phyloP scores from a whole-genome alignment of 2,329 filamentous ascomycete species.

The Cadophora luteo-olivacea region DNA sequence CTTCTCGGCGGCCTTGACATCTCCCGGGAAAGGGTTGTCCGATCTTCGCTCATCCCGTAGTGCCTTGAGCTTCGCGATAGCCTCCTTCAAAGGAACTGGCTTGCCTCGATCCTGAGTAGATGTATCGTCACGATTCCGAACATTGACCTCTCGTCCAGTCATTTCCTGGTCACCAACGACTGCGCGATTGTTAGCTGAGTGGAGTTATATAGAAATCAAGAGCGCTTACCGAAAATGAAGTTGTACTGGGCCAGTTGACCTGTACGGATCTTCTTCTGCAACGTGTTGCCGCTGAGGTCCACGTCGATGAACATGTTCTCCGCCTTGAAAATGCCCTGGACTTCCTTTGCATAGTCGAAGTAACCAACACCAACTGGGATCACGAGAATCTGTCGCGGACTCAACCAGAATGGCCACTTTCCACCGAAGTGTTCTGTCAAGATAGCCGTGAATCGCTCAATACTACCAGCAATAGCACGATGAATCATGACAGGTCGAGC shows the following conservation, averaged over 20 bases:
- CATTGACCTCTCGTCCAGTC: slow-evolving; percentile 65
- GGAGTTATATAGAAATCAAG: no score
- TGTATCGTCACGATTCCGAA: slow-evolving; percentile 68
- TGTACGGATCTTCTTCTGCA: slow-evolving; percentile 89
- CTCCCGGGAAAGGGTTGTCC: slow-evolving; percentile 48
- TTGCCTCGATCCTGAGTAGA: slow-evolving; percentile 66
- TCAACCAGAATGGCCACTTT: slow-evolving; percentile 91
- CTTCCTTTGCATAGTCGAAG: slow-evolving; percentile 77
- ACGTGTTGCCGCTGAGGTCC: slow-evolving; percentile 77
- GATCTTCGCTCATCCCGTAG: slow-evolving; percentile 55
- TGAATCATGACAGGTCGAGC: slow-evolving; percentile 87
- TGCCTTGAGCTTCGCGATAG: slow-evolving; percentile 59
- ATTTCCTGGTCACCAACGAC: slow-evolving; percentile 69
- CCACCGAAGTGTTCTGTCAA: slow-evolving; percentile 84
- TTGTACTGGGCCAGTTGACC: slow-evolving; percentile 84
- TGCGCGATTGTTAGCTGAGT: slow-evolving; percentile 35
- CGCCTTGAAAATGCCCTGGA: slow-evolving; percentile 71
- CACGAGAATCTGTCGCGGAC: slow-evolving; percentile 80
- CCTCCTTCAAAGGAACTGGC: slow-evolving; percentile 62
- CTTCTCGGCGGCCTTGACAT: slow-evolving; percentile 31
- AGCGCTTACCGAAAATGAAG: slow-evolving; percentile 74
- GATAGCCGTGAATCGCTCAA: slow-evolving; percentile 75
- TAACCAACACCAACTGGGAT: slow-evolving; percentile 78
- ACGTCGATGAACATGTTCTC: slow-evolving; percentile 74
- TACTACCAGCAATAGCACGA: slow-evolving; percentile 77